These are phyloP conservation scores for Allium fistulosum DNA, from an alignment of 106 monocot species.

Conservation along the genomic window DNA sequence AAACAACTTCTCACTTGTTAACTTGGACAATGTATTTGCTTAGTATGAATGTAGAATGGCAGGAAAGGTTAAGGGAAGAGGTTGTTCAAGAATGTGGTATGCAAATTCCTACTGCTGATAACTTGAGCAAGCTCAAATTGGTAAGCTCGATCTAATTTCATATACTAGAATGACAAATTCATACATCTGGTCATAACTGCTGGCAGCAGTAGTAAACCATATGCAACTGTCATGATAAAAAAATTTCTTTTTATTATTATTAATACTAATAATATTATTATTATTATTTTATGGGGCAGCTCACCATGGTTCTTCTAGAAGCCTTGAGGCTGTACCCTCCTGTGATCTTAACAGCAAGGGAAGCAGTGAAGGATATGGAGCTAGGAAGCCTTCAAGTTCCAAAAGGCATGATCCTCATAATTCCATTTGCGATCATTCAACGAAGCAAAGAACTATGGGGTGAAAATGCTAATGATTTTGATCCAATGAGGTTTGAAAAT, in stretches of 20 bases:
- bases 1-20: constrained; percentile 43
- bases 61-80: constrained; percentile 45
- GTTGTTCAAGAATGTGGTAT: constrained; percentile 35
- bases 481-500: constrained; percentile 42
- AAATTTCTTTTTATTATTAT: too few relatives aligned
- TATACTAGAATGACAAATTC: not conserved
- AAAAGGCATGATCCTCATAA: constrained; percentile 14
- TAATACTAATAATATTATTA: not conserved
- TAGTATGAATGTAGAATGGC: constrained; percentile 43
- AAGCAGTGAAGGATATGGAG: constrained; percentile 17
- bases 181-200: not conserved
- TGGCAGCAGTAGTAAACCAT: too few relatives aligned
- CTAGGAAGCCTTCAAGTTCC: constrained; percentile 25
- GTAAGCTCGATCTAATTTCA: constrained; percentile 6
- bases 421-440: constrained; percentile 33
- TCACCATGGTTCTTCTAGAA: constrained; percentile 45
- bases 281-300: constrained; percentile 2
- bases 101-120: constrained; percentile 31
- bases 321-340: constrained; percentile 43
- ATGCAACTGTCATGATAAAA: not conserved
- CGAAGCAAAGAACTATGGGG: constrained; percentile 46
- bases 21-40: constrained; percentile 58
- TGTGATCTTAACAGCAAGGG: constrained; percentile 9
- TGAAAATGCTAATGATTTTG: constrained; percentile 33
- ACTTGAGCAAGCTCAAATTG: constrained; percentile 19